Evolutionary conservation across 371 early-diverging fungal genomes (phyloP), one percentile per base, ranked within the genome.

Genomic region (Circinella minor): DNA sequence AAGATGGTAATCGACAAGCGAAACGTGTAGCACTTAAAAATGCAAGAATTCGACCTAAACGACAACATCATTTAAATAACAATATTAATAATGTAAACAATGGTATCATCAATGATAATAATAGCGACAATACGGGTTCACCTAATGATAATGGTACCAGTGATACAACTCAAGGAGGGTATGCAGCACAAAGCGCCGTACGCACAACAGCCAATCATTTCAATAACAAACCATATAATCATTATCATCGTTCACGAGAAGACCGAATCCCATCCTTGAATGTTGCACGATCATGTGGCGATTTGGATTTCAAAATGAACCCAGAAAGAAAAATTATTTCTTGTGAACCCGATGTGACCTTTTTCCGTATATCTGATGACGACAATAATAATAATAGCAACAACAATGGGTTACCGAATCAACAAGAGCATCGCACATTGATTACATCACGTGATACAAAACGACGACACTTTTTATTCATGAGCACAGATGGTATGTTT

Each of bases 261-360:
- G 86, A 83, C 8, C 80, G 81, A 27, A 68, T 80, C 11, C 88
- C 86, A 9, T 88, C 89, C 3, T 74, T 90, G 6, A 88, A 90
- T 61, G 82, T 90, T 0, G 90, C 88, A 6, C 86, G 88, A 3
- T 88, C 88, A 4, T 86, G 87, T 67, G 90, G 90, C 48, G 90
- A 90, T 76, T 75, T 90, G 55, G 84, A 88, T 60, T 90, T 89
- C 69, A 90, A 90, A 61, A 78, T 90, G 77, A 82, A 88, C 63
- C 81, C 83, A 2, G 72, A 74, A 20, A 81, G 74, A 34, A 86
- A 85, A 36, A 84, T 90, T 34, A 82, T 90, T 20, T 85, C 83
- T 10, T 85, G 85, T 65, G 84, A 84, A 61, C 88, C 90, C 1
- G 90, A 90, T 69, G 85, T 90, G 14, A 83, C 81, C 1, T 90